phyloP scores from a whole-genome alignment of 75 land plant genomes.

The Picea glauca region DNA sequence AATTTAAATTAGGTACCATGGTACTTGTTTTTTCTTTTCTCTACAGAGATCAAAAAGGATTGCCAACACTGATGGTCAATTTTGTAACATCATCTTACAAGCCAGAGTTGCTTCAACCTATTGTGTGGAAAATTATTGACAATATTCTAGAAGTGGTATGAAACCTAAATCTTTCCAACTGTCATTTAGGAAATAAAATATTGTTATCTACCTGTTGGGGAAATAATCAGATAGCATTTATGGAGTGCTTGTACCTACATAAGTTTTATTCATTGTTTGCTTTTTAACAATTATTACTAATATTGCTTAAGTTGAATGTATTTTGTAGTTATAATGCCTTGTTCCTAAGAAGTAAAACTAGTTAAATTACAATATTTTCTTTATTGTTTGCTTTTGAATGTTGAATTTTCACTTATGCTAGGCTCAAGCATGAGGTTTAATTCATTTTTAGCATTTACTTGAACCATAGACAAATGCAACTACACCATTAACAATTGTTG shows the following conservation, averaged over 20 bases:
- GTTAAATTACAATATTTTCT: no score
- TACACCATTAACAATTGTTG: no score
- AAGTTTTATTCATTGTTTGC: background rate
- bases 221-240: background rate
- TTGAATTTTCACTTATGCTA: no score
- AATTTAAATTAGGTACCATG: background rate
- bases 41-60: conserved; percentile 62
- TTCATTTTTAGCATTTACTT: no score
- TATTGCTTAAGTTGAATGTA: background rate
- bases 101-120: conserved; percentile 71
- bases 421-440: no score
- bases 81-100: conserved; percentile 85
- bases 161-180: background rate
- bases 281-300: background rate
- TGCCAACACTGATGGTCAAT: conserved; percentile 83
- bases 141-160: conserved; percentile 82
- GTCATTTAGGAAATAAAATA: background rate
- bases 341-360: background rate
- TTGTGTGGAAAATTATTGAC: conserved; percentile 54
- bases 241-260: background rate
- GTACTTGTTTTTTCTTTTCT: conserved; percentile 4
- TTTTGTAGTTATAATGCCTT: background rate
- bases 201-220: background rate
- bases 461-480: no score
- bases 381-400: no score